Conservation (phyloP, 345 rosid species). For the Cardamine resedifolia region DNA sequence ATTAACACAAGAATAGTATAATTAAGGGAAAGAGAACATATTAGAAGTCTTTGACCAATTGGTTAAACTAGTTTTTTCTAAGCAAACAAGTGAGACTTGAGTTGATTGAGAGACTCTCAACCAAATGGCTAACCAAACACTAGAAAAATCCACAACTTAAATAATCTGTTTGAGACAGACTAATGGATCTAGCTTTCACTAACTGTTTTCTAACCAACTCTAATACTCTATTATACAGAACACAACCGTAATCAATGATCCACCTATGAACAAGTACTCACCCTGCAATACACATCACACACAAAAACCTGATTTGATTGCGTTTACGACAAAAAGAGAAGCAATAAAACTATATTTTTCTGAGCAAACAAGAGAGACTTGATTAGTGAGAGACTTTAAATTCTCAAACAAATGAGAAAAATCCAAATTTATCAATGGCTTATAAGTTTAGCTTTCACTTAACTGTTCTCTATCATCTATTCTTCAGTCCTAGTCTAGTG, state of each 20-base stretch:
- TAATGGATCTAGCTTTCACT: not conserved
- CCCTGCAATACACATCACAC: conserved; percentile 46
- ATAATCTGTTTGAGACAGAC: not conserved
- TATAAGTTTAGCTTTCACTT: not conserved
- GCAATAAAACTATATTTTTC: not conserved
- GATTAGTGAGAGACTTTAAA: not conserved
- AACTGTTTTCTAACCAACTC: conserved; percentile 54
- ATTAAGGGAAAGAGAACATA: not conserved
- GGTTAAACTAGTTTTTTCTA: not conserved
- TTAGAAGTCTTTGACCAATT: not conserved
- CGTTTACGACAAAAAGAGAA: not conserved
- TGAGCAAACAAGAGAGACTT: not conserved
- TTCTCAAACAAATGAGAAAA: not conserved
- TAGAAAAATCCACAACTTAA: not conserved
- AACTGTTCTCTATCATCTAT: not conserved
- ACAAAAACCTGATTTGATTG: not conserved
- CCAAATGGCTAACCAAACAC: not conserved
- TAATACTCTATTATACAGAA: conserved; percentile 72
- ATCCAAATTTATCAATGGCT: not conserved
- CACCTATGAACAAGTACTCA: conserved; percentile 79
- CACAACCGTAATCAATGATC: conserved; percentile 57
- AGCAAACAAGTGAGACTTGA: not conserved
- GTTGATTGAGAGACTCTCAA: not conserved
- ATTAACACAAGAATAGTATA: not conserved
- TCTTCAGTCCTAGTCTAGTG: not conserved